A percentile compares a stretch with the other conserved stretches of the same genome.
phyloP scores from a whole-genome alignment of 768 basidiomycete genomes.

The Vararia minispora region DNA sequence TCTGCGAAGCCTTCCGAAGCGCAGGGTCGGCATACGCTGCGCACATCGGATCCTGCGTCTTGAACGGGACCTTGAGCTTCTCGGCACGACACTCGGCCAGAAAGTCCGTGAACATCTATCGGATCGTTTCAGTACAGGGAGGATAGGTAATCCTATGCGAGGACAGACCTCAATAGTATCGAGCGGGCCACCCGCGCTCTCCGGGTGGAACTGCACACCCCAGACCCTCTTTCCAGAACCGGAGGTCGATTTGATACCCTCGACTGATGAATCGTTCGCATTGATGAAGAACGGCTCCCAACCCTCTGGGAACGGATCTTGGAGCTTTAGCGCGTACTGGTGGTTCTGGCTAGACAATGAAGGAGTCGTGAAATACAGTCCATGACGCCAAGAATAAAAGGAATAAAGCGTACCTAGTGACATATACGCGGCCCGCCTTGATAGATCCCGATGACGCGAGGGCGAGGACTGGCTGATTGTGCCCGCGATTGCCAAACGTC shows the following conservation, averaged over 20 bases:
- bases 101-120: constrained; percentile 91
- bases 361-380: background rate
- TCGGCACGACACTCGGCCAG: constrained; percentile 65
- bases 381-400: background rate
- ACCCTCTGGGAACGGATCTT: constrained; percentile 90
- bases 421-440: constrained; percentile 92
- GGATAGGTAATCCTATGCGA: background rate
- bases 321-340: constrained; percentile 91
- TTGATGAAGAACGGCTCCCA: constrained; percentile 99
- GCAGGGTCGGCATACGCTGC: constrained; percentile 14
- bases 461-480: constrained; percentile 97
- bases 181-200: constrained; percentile 95
- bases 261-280: constrained; percentile 97
- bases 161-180: constrained; percentile 87
- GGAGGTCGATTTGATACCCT: constrained; percentile 91
- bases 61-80: constrained; percentile 25
- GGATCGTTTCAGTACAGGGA: background rate
- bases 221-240: constrained; percentile 87
- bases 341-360: constrained; percentile 69
- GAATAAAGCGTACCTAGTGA: constrained; percentile 59
- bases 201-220: constrained; percentile 99
- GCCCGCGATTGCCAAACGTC: constrained; percentile 99
- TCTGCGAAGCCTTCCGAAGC: constrained; percentile 7
- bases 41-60: constrained; percentile 12
- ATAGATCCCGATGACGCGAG: constrained; percentile 90